phyloP scores from a whole-genome alignment of 1,284 basidiomycete species.

The Bjerkandera adusta region DNA sequence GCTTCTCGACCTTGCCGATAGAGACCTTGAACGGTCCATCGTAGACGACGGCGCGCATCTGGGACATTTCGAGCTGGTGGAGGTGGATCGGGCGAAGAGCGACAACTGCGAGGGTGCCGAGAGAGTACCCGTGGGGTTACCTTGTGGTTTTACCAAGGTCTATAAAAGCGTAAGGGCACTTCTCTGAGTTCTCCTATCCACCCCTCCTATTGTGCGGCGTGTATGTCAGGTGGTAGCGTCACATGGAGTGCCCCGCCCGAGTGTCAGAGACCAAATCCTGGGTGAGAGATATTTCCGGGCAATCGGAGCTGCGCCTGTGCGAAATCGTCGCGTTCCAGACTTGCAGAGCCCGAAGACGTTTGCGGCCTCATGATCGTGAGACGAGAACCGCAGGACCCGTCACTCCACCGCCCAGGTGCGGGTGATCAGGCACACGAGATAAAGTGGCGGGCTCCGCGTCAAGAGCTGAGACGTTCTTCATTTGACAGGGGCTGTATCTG shows the following conservation, averaged over 20 bases:
- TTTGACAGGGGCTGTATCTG: too few relatives aligned
- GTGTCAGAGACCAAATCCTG: conserved; percentile 2
- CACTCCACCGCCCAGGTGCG: too few relatives aligned
- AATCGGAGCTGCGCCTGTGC: conserved; percentile 5
- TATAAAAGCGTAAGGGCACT: background rate
- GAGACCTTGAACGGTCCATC: conserved; percentile 45
- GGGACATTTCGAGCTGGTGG: conserved; percentile 8
- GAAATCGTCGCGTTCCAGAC: background rate
- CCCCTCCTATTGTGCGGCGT: conserved; percentile 4
- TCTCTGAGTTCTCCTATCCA: background rate
- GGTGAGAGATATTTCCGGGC: background rate
- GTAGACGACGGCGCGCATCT: conserved; percentile 52
- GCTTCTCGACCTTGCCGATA: conserved; percentile 42
- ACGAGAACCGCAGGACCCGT: too few relatives aligned
- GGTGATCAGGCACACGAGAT: background rate
- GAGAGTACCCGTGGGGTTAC: conserved; percentile 2
- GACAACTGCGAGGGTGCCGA: conserved; percentile 1
- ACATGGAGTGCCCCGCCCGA: conserved; percentile 7
- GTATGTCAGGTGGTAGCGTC: conserved; percentile 12
- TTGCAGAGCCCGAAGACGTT: too few relatives aligned
- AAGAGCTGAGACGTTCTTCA: too few relatives aligned
- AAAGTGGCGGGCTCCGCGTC: too few relatives aligned
- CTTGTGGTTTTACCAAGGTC: background rate
- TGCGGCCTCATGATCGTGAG: too few relatives aligned
- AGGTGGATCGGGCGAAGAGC: background rate